Evolutionary conservation across 495 filamentous ascomycete species (phyloP).

Genomic region (Neurospora africana): DNA sequence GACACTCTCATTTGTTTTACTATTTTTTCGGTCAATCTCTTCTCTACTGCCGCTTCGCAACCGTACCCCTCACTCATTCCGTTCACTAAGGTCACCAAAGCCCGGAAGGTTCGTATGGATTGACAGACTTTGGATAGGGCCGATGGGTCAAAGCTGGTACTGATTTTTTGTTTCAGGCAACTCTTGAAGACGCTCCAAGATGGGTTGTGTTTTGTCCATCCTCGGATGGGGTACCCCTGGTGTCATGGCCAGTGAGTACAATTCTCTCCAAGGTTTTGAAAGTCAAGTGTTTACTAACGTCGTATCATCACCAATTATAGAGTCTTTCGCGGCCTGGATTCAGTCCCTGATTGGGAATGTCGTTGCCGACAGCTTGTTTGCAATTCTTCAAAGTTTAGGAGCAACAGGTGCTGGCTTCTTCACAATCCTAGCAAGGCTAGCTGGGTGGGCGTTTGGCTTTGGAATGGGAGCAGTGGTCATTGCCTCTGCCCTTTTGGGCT

Average conservation of each 20-base stretch:
- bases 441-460: neutral
- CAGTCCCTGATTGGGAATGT: neutral
- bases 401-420: neutral
- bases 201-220: neutral
- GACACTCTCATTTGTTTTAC: too few relatives aligned
- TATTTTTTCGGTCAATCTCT: neutral
- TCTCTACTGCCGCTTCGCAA: too few relatives aligned
- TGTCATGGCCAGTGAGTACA: neutral
- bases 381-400: neutral
- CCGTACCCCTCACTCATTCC: neutral
- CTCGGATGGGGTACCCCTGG: neutral
- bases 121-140: neutral
- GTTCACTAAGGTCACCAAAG: neutral
- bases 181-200: neutral
- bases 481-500: neutral
- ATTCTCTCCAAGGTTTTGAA: neutral
- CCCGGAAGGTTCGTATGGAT: neutral
- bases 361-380: neutral
- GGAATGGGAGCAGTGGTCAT: neutral
- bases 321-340: neutral
- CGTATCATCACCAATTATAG: neutral
- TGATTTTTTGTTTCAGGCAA: neutral
- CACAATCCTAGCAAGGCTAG: neutral
- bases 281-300: neutral
- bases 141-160: rapidly evolving